Evolutionary conservation across 2,329 filamentous ascomycete genomes (phyloP).

Genomic region (Scortechinia acanthostroma): DNA sequence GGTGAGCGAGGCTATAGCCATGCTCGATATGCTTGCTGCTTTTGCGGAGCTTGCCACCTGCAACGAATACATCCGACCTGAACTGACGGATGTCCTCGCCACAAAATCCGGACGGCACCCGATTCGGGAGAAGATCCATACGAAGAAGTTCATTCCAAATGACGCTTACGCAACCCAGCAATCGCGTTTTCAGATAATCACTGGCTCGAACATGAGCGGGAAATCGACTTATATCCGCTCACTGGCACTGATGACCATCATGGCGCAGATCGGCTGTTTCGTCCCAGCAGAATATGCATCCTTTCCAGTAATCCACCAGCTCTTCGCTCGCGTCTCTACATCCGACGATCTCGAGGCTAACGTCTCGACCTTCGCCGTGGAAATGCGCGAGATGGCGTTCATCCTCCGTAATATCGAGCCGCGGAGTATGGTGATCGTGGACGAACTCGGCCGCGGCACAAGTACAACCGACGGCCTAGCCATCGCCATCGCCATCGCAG

Average conservation of each 20-base stretch:
- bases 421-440: slow-evolving; percentile 73
- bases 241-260: slow-evolving; percentile 76
- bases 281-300: slow-evolving; percentile 80
- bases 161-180: slow-evolving; percentile 80
- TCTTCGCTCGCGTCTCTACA: slow-evolving; percentile 82
- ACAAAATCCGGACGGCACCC: slow-evolving; percentile 65
- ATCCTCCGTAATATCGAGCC: slow-evolving; percentile 53
- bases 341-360: slow-evolving; percentile 86
- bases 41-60: slow-evolving; percentile 71
- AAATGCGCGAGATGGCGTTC: slow-evolving; percentile 94
- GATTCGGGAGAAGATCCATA: slow-evolving; percentile 53
- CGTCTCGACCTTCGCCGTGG: slow-evolving; percentile 83
- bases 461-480: slow-evolving; percentile 81
- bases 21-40: slow-evolving; percentile 77
- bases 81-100: slow-evolving; percentile 53
- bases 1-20: slow-evolving; percentile 76
- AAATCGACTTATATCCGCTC: slow-evolving; percentile 93
- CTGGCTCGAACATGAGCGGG: slow-evolving; percentile 95
- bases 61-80: slow-evolving; percentile 56
- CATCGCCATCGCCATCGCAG: slow-evolving; percentile 83
- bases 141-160: slow-evolving; percentile 71
- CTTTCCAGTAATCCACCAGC: slow-evolving; percentile 71
- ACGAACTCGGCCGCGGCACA: slow-evolving; percentile 87
- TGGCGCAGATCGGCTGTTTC: slow-evolving; percentile 89
- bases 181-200: slow-evolving; percentile 83